A percentile compares a stretch with the other conserved stretches of the same genome.
These are phyloP conservation scores for Apiotrichum mycotoxinovorans DNA, from an alignment of 1,284 basidiomycete species.

Conservation along the genomic window DNA sequence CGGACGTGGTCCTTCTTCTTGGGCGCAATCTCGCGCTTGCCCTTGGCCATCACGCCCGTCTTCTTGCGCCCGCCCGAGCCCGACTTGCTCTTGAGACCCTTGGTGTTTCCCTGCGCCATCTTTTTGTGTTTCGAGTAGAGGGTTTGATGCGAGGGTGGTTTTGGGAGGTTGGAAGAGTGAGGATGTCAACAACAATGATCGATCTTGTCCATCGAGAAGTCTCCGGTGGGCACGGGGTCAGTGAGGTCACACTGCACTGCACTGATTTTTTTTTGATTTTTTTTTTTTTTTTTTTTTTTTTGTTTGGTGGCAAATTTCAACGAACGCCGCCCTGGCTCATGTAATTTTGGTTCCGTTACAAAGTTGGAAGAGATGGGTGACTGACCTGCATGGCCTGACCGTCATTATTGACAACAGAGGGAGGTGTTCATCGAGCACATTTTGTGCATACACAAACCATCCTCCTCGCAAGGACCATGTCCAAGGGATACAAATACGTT, in stretches of 20 bases:
- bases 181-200: no score
- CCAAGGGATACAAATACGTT: conserved; percentile 40
- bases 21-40: conserved; percentile 40
- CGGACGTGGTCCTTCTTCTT: conserved; percentile 37
- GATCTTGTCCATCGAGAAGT: neutral
- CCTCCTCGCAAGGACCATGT: conserved; percentile 2
- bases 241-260: no score
- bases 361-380: no score
- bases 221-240: no score
- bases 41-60: conserved; percentile 38
- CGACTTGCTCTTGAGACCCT: conserved; percentile 34
- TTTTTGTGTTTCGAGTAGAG: neutral
- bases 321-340: neutral
- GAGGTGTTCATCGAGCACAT: neutral
- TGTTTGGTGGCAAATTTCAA: conserved; percentile 12
- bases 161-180: conserved; percentile 1
- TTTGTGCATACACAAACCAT: no score
- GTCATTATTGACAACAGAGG: no score
- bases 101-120: conserved; percentile 47
- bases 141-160: neutral
- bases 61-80: conserved; percentile 41
- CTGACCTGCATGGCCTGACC: no score
- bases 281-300: neutral
- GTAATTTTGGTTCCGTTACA: neutral
- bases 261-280: no score